phyloP scores from a whole-genome alignment of 805 yeast genomes.

The Yarrowia deformans region DNA sequence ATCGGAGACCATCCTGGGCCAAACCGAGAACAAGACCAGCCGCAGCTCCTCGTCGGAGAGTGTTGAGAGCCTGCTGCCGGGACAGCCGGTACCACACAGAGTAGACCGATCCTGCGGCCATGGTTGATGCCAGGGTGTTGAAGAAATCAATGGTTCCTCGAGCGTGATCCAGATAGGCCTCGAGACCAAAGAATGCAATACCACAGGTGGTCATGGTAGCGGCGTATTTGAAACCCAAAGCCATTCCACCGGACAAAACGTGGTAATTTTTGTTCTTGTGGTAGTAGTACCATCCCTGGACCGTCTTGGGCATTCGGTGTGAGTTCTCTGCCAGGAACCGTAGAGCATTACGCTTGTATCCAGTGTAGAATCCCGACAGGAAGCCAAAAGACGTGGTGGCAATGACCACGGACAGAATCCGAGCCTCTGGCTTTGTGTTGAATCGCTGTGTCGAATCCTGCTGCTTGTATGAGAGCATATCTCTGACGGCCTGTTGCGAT shows the following conservation, averaged over 20 bases:
- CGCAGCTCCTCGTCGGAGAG: conserved; percentile 58
- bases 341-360: conserved; percentile 62
- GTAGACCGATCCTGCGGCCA: conserved; percentile 59
- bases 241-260: conserved; percentile 64
- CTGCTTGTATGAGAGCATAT: conserved; percentile 27
- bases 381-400: conserved; percentile 45
- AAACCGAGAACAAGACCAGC: conserved; percentile 70
- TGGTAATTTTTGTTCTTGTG: conserved; percentile 84
- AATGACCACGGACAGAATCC: conserved; percentile 38
- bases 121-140: conserved; percentile 67
- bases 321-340: conserved; percentile 80
- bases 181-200: conserved; percentile 63
- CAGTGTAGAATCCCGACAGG: conserved; percentile 62
- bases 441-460: conserved; percentile 35
- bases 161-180: conserved; percentile 64
- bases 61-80: conserved; percentile 47
- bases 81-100: conserved; percentile 55
- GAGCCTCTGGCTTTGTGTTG: conserved; percentile 38
- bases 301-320: conserved; percentile 76
- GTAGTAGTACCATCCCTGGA: conserved; percentile 88
- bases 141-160: conserved; percentile 65
- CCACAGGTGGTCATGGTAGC: conserved; percentile 56
- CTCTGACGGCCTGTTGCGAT: conserved; percentile 20
- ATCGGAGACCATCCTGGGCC: conserved; percentile 68
- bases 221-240: conserved; percentile 56